Evolutionary conservation across 192 early-diverging fungal genomes (phyloP).

Genomic region (Lobosporangium transversale): DNA sequence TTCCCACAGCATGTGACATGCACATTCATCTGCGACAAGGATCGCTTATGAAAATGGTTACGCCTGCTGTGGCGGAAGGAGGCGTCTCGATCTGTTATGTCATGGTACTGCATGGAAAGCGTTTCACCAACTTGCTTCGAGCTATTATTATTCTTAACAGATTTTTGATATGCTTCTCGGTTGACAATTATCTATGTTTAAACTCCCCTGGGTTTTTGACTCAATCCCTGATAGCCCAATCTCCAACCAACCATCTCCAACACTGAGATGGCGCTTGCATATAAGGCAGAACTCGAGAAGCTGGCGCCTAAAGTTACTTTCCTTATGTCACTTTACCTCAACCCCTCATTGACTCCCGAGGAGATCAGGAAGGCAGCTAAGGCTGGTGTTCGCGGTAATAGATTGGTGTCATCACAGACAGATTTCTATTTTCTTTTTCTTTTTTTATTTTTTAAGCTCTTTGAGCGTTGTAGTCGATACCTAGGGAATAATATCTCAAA

Average conservation of each 20-base stretch:
- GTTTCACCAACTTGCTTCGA: neutral
- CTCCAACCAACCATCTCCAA: conserved; percentile 89
- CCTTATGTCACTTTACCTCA: conserved; percentile 93
- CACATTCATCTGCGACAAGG: conserved; percentile 95
- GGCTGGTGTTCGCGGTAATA: conserved; percentile 79
- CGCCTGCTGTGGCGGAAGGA: conserved; percentile 80
- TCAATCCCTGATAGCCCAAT: conserved; percentile 97
- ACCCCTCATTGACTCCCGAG: conserved; percentile 86
- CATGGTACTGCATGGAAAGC: conserved; percentile 72
- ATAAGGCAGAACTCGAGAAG: conserved; percentile 80
- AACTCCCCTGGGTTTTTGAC: too few species aligned
- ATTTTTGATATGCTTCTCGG: neutral
- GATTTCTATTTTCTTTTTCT: neutral
- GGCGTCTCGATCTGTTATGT: conserved; percentile 90
- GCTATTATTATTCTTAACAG: neutral
- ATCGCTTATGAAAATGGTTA: conserved; percentile 88
- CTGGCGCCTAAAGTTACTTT: conserved; percentile 89
- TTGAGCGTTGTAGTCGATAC: too few species aligned
- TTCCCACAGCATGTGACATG: conserved; percentile 88
- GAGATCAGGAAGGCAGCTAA: conserved; percentile 87
- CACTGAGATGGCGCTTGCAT: conserved; percentile 87
- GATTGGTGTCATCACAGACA: neutral
- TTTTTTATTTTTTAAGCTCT: neutral
- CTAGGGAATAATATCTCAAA: too few species aligned
- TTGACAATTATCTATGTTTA: neutral